Conservation (phyloP, 2,329 filamentous ascomycete species). For the Pyrenochaeta sp. region DNA sequence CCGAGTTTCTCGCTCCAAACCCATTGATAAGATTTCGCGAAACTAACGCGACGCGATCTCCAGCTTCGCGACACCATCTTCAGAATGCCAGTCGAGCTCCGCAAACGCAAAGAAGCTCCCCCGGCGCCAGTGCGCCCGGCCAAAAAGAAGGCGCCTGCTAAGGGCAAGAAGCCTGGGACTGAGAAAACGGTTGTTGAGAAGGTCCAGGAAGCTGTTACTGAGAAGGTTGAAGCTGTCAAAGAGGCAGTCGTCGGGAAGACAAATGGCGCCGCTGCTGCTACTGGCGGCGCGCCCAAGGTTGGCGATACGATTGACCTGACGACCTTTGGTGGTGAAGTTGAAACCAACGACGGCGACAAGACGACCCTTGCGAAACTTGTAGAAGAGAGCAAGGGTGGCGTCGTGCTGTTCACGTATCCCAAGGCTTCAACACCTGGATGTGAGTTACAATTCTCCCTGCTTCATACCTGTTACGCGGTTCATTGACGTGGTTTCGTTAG, state of each 20-base stretch:
- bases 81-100: conserved; percentile 64
- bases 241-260: conserved; percentile 41
- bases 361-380: conserved; percentile 83
- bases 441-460: conserved; percentile 60
- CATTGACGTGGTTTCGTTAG: conserved; percentile 57
- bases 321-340: conserved; percentile 72
- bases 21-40: conserved; percentile 24
- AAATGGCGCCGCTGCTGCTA: conserved; percentile 30
- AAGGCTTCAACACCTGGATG: conserved; percentile 94
- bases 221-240: conserved; percentile 45
- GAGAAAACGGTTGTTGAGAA: conserved; percentile 48
- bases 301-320: conserved; percentile 64
- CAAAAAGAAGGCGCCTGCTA: conserved; percentile 57
- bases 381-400: conserved; percentile 81
- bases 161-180: conserved; percentile 41
- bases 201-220: conserved; percentile 40
- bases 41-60: conserved; percentile 27
- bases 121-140: conserved; percentile 57
- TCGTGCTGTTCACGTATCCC: conserved; percentile 95
- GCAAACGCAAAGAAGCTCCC: conserved; percentile 68
- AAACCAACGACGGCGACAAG: conserved; percentile 84
- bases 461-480: not conserved
- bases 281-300: conserved; percentile 43
- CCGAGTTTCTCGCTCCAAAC: conserved; percentile 3
- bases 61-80: conserved; percentile 34